Evolutionary conservation across 129 eudicot species (phyloP).

Genomic region (Kitagawia praeruptora): DNA sequence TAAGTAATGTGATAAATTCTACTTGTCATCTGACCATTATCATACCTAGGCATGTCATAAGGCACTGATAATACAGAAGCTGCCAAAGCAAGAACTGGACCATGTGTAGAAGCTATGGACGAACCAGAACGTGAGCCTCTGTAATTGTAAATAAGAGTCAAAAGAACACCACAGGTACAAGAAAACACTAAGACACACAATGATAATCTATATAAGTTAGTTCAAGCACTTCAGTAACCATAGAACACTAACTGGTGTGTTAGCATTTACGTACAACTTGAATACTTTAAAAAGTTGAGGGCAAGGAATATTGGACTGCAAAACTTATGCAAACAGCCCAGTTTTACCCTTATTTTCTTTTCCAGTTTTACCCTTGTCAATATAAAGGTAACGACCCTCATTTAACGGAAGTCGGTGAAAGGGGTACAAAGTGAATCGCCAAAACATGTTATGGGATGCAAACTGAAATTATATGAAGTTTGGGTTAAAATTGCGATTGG

Average conservation of each 20-base stretch:
- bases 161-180: conserved; percentile 2
- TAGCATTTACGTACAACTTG: not conserved
- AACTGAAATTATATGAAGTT: too few relatives aligned
- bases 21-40: not conserved
- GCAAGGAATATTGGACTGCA: not conserved
- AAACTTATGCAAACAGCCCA: not conserved
- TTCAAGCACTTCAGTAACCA: not conserved
- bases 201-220: not conserved
- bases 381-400: too few relatives aligned
- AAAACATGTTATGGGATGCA: too few relatives aligned
- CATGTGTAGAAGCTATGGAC: conserved; percentile 67
- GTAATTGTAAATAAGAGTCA: conserved; percentile 19
- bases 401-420: too few relatives aligned
- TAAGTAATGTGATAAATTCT: not conserved
- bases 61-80: conserved; percentile 93
- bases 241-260: not conserved
- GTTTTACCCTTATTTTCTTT: too few relatives aligned
- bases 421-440: too few relatives aligned
- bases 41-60: conserved; percentile 96
- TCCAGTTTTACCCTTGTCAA: too few relatives aligned
- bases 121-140: conserved; percentile 46
- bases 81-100: conserved; percentile 81
- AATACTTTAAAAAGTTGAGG: not conserved
- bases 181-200: not conserved
- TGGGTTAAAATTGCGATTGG: too few relatives aligned